Evolutionary conservation across 2,329 filamentous ascomycete species (phyloP).

Genomic region (Cladobotryum protrusum): DNA sequence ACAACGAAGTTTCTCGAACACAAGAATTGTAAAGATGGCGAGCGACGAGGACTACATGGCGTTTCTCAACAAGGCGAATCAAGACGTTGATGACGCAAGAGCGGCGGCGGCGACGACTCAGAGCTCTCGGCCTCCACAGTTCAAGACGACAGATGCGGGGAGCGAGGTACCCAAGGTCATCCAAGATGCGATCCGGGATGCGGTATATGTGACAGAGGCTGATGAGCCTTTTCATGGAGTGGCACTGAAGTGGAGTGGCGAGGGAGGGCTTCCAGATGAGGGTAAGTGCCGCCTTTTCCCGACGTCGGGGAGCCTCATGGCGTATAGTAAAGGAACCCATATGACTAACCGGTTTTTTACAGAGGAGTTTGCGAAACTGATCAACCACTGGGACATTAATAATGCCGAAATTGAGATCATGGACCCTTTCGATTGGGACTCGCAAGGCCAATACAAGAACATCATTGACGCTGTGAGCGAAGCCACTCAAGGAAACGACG

Average conservation of each 20-base stretch:
- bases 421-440: constrained; percentile 67
- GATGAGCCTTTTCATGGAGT: constrained; percentile 83
- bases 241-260: constrained; percentile 53
- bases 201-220: constrained; percentile 71
- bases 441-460: constrained; percentile 60
- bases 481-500: constrained; percentile 56
- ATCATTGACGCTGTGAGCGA: constrained; percentile 63
- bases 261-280: constrained; percentile 52
- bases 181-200: constrained; percentile 41
- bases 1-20: constrained; percentile 10
- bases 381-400: constrained; percentile 49
- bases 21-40: constrained; percentile 46
- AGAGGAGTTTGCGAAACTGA: constrained; percentile 66
- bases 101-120: constrained; percentile 16
- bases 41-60: constrained; percentile 77
- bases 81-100: constrained; percentile 55
- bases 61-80: constrained; percentile 83
- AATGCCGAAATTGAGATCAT: constrained; percentile 58
- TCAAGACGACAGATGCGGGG: constrained; percentile 48
- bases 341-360: background rate
- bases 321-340: no score
- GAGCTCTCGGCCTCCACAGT: constrained; percentile 23
- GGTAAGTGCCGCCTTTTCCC: constrained; percentile 36
- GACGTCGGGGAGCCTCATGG: no score
- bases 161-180: constrained; percentile 56